Percentiles rank a stretch among this genome's conserved stretches.
Conservation (phyloP, 208 protist genomes). For the Trypanosoma scelopori region DNA sequence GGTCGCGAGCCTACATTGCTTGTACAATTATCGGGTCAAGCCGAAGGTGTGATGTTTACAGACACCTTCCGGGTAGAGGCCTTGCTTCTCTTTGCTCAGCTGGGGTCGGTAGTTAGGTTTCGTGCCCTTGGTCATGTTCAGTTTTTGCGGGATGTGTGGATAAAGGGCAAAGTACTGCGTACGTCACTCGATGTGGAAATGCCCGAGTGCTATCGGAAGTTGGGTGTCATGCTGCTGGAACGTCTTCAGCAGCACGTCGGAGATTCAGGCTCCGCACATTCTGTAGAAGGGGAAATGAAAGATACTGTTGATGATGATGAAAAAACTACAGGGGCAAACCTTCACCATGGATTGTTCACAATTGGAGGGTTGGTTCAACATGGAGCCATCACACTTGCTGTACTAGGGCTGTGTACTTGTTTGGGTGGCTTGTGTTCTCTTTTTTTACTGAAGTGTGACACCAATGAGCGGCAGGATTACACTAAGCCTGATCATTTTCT, state of each 20-base stretch:
- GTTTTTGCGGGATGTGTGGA: slow-evolving; percentile 47
- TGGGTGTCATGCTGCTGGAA: slow-evolving; percentile 56
- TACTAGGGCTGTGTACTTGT: slow-evolving; percentile 10
- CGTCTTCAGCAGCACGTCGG: slow-evolving; percentile 55
- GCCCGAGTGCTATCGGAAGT: slow-evolving; percentile 43
- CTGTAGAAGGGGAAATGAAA: background rate
- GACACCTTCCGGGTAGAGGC: slow-evolving; percentile 63
- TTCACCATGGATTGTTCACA: background rate
- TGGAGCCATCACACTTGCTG: background rate
- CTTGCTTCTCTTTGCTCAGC: slow-evolving; percentile 45
- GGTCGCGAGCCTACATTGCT: slow-evolving; percentile 44
- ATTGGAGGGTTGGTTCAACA: background rate
- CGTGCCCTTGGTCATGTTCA: slow-evolving; percentile 47
- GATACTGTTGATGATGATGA: too few species aligned
- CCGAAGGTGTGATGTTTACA: slow-evolving; percentile 52
- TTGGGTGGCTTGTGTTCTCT: slow-evolving; percentile 9
- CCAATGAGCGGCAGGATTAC: background rate
- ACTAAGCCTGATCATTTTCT: background rate
- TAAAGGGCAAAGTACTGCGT: slow-evolving; percentile 47
- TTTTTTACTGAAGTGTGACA: slow-evolving; percentile 4
- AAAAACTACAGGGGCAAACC: background rate
- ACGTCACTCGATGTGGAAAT: slow-evolving; percentile 49
- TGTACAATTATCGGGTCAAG: slow-evolving; percentile 66
- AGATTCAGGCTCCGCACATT: background rate
- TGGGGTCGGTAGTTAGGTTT: slow-evolving; percentile 42